Evolutionary conservation across 352 stramenopile species (phyloP).

Genomic region (Phytophthora cactorum): DNA sequence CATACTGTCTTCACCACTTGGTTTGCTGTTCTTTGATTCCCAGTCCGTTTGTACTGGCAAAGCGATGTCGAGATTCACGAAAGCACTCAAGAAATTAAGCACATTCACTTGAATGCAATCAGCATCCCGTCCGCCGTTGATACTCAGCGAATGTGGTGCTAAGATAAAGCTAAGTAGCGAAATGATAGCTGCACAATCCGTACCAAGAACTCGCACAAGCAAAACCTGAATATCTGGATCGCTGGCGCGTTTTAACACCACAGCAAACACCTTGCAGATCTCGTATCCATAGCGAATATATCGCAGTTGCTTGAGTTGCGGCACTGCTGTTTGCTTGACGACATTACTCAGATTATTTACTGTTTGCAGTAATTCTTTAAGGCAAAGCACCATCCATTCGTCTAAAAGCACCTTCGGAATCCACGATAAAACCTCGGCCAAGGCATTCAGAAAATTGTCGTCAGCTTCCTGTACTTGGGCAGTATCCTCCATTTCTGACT

Average conservation of each 20-base stretch:
- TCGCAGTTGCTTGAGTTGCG: constrained; percentile 1
- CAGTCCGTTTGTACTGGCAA: constrained; percentile 31
- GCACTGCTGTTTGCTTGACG: constrained; percentile 22
- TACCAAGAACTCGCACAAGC: constrained; percentile 39
- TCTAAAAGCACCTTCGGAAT: constrained; percentile 51
- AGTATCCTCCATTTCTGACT: constrained; percentile 9
- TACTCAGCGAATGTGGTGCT: constrained; percentile 6
- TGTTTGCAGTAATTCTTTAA: constrained; percentile 55
- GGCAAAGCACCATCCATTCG: constrained; percentile 59
- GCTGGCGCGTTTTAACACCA: constrained; percentile 45
- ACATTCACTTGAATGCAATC: constrained; percentile 33
- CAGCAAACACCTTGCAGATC: constrained; percentile 40
- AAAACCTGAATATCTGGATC: constrained; percentile 55
- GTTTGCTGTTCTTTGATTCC: constrained; percentile 21
- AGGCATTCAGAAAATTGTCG: constrained; percentile 24
- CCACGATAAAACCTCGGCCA: constrained; percentile 44
- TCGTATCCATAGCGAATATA: constrained; percentile 28
- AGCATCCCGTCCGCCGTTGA: constrained; percentile 9
- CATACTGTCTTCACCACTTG: constrained; percentile 6
- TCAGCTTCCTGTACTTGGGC: constrained; percentile 2
- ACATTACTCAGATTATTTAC: constrained; percentile 33
- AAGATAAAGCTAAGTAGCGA: constrained; percentile 36
- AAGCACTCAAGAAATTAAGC: constrained; percentile 44
- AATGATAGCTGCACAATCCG: constrained; percentile 32
- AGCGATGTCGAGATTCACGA: constrained; percentile 44